phyloP scores from a whole-genome alignment of 2,329 filamentous ascomycete genomes.

The Trichoderma oligosporum region DNA sequence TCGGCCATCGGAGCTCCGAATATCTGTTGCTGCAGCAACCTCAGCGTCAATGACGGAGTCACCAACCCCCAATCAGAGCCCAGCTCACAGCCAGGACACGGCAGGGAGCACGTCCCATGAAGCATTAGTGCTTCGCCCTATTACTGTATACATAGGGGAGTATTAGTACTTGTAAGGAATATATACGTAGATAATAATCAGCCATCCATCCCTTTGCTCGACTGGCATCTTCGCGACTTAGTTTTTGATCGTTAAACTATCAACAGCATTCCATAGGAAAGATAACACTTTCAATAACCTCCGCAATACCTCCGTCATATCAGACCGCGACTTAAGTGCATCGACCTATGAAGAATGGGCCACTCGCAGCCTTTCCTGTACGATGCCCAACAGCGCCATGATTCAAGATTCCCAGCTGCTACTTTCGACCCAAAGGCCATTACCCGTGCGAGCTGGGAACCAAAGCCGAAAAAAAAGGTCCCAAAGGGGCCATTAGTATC shows the following conservation, averaged over 20 bases:
- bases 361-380: conserved; percentile 66
- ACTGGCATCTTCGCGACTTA: neutral
- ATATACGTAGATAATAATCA: neutral
- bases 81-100: neutral
- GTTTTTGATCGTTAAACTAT: neutral
- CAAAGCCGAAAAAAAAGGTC: conserved; percentile 59
- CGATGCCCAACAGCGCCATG: conserved; percentile 48
- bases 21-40: conserved; percentile 11
- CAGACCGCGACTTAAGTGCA: neutral
- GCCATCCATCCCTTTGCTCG: neutral
- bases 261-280: conserved; percentile 4
- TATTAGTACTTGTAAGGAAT: too few species aligned
- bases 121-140: neutral
- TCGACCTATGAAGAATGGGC: conserved; percentile 25
- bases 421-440: conserved; percentile 85
- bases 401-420: conserved; percentile 51
- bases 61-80: neutral
- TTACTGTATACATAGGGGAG: too few species aligned
- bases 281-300: neutral
- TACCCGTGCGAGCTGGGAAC: conserved; percentile 72
- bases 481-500: conserved; percentile 71
- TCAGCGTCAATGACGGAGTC: neutral
- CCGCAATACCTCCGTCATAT: too few species aligned
- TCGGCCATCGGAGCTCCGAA: conserved; percentile 15
- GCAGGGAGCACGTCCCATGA: neutral